Percentiles rank a stretch among this genome's conserved stretches.
Evolutionary conservation across 2,329 filamentous ascomycete species (phyloP).

Genomic region (Alternaria burnsii): DNA sequence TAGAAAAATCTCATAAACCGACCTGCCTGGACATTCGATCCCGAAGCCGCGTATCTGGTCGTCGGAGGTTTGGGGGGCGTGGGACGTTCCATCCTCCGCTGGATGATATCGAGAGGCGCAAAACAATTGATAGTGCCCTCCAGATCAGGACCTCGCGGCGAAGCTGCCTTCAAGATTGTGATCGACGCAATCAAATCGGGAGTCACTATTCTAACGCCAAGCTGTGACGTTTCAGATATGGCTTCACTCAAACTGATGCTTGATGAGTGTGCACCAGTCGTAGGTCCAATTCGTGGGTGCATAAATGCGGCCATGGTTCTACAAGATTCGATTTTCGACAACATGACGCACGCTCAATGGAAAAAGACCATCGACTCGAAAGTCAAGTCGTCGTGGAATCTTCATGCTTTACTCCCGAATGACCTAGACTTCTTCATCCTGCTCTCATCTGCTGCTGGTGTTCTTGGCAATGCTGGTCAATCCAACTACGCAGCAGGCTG

Average conservation of each 20-base stretch:
- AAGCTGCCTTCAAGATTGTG: background rate
- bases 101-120: constrained; percentile 21
- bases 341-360: constrained; percentile 27
- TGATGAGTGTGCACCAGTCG: background rate
- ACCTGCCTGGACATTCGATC: background rate
- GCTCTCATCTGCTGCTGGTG: constrained; percentile 25
- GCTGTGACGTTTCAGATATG: constrained; percentile 21
- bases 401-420: constrained; percentile 22
- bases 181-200: background rate
- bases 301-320: constrained; percentile 31
- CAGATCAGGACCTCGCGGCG: constrained; percentile 15
- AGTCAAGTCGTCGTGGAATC: constrained; percentile 44
- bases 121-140: constrained; percentile 27
- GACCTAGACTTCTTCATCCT: constrained; percentile 38
- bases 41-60: constrained; percentile 23
- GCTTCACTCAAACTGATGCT: constrained; percentile 2
- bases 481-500: constrained; percentile 38
- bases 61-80: constrained; percentile 32
- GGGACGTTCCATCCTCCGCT: constrained; percentile 26
- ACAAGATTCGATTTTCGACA: constrained; percentile 21
- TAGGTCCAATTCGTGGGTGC: constrained; percentile 23
- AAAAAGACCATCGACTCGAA: constrained; percentile 31
- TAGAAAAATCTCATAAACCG: no score
- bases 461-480: constrained; percentile 34
- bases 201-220: background rate